phyloP scores from a whole-genome alignment of 2,329 filamentous ascomycete species.

The Fusarium camptoceras region DNA sequence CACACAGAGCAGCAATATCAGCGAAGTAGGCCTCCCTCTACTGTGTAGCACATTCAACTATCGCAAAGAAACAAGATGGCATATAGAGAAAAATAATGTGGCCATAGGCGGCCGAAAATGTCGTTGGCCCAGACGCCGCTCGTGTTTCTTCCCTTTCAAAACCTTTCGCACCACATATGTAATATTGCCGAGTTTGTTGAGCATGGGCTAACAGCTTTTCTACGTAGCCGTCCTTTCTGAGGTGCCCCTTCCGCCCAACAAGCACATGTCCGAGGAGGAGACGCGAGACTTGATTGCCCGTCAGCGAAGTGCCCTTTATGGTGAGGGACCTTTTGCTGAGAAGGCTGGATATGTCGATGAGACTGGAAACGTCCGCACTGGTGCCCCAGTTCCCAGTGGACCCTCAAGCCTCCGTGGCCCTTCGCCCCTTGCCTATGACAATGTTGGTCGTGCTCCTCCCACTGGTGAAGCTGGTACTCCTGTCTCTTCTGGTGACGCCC shows the following conservation, averaged over 20 bases:
- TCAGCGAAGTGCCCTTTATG: slow-evolving; percentile 94
- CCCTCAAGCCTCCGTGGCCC: slow-evolving; percentile 76
- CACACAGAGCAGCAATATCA: slow-evolving; percentile 99
- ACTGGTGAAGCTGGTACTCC: slow-evolving; percentile 54
- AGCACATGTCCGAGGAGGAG: slow-evolving; percentile 94
- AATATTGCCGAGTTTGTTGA: slow-evolving; percentile 48
- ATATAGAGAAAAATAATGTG: slow-evolving; percentile 54
- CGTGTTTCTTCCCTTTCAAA: slow-evolving; percentile 44
- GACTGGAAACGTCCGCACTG: slow-evolving; percentile 69
- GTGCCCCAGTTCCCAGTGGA: slow-evolving; percentile 73
- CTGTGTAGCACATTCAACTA: slow-evolving; percentile 71
- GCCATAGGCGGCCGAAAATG: slow-evolving; percentile 44
- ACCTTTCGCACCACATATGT: slow-evolving; percentile 43
- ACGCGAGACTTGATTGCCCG: slow-evolving; percentile 95
- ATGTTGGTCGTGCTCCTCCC: slow-evolving; percentile 57
- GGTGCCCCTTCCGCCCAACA: slow-evolving; percentile 61
- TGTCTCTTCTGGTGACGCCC: slow-evolving; percentile 55
- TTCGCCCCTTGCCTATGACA: slow-evolving; percentile 84
- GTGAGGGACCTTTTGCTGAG: slow-evolving; percentile 77
- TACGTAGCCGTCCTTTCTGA: slow-evolving; percentile 65
- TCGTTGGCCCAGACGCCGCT: slow-evolving; percentile 39
- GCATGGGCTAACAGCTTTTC: slow-evolving; percentile 54
- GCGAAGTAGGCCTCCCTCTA: slow-evolving; percentile 91
- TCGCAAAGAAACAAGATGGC: slow-evolving; percentile 49
- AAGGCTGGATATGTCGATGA: slow-evolving; percentile 76